Conservation (phyloP, 2,329 filamentous ascomycete species). For the Colletotrichum gloeosporioides region DNA sequence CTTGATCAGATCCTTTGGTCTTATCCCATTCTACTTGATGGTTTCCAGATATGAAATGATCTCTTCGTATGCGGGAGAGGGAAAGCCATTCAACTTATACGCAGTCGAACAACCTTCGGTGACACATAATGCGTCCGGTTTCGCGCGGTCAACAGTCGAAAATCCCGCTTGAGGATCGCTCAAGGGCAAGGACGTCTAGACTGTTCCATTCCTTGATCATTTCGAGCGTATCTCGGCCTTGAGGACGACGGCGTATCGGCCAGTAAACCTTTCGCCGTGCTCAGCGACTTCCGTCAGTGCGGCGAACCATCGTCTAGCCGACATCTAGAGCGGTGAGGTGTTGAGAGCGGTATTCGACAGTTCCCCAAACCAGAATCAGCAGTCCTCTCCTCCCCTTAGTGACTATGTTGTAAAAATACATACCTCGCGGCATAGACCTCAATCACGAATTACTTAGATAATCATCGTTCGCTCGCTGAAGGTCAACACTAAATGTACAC, state of each 20-base stretch:
- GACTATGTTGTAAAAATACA: not conserved
- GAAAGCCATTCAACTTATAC: not conserved
- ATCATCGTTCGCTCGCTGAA: not conserved
- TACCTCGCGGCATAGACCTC: not conserved
- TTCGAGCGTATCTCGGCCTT: not conserved
- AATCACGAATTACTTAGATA: not conserved
- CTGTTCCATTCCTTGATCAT: not conserved
- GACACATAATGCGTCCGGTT: not conserved
- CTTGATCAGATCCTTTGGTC: not conserved
- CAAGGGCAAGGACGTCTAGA: not conserved
- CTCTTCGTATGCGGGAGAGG: too few relatives aligned
- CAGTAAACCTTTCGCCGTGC: not conserved
- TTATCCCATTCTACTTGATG: not conserved
- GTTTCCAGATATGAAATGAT: not conserved
- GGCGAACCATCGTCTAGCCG: not conserved
- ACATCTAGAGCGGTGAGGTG: not conserved
- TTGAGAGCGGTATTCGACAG: not conserved
- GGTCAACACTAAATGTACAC: not conserved
- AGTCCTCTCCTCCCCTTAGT: not conserved
- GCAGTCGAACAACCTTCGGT: fast-evolving
- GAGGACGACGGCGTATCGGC: not conserved
- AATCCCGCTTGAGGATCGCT: not conserved
- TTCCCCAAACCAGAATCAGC: not conserved
- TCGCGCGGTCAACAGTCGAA: not conserved
- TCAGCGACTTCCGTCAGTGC: not conserved